These are phyloP conservation scores for Diplocarpon mali DNA, from an alignment of 2,329 filamentous ascomycete genomes.

Conservation along the genomic window DNA sequence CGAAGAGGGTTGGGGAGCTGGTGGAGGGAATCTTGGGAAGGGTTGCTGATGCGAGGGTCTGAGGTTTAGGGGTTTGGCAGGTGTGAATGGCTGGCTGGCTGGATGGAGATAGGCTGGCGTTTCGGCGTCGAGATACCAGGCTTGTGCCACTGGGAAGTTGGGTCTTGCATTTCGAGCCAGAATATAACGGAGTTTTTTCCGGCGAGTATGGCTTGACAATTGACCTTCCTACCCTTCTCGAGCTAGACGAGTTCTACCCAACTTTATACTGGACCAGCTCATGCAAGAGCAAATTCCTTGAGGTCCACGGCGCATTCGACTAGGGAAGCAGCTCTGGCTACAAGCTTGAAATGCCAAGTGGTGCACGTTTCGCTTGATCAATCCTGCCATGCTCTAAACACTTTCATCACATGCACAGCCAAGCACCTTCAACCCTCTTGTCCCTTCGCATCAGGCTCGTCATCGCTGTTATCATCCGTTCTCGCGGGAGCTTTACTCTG, in stretches of 20 bases:
- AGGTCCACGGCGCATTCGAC: too few relatives aligned
- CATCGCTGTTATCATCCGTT: constrained; percentile 37
- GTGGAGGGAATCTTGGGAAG: constrained; percentile 17
- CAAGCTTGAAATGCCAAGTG: too few relatives aligned
- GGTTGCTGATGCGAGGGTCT: not conserved
- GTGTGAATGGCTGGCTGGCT: not conserved
- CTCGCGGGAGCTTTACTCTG: constrained; percentile 33
- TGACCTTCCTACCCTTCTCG: too few relatives aligned
- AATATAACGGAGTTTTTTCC: too few relatives aligned
- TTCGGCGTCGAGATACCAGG: constrained; percentile 3
- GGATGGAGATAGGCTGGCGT: not conserved
- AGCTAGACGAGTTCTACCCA: too few relatives aligned
- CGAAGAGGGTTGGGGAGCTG: constrained; percentile 25
- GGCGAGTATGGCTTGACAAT: too few relatives aligned
- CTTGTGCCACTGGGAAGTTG: not conserved
- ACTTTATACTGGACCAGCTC: too few relatives aligned
- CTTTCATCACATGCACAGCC: not conserved
- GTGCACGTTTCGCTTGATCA: too few relatives aligned
- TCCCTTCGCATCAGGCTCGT: constrained; percentile 30
- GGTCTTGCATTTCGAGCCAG: not conserved
- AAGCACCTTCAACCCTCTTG: constrained; percentile 16
- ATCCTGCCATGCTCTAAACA: not conserved
- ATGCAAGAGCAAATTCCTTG: too few relatives aligned
- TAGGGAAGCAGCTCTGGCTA: too few relatives aligned
- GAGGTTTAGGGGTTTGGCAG: not conserved